Evolutionary conservation across 305 asterid species (phyloP), one percentile per base, ranked within the genome.

Genomic region (Solanum hybrid): DNA sequence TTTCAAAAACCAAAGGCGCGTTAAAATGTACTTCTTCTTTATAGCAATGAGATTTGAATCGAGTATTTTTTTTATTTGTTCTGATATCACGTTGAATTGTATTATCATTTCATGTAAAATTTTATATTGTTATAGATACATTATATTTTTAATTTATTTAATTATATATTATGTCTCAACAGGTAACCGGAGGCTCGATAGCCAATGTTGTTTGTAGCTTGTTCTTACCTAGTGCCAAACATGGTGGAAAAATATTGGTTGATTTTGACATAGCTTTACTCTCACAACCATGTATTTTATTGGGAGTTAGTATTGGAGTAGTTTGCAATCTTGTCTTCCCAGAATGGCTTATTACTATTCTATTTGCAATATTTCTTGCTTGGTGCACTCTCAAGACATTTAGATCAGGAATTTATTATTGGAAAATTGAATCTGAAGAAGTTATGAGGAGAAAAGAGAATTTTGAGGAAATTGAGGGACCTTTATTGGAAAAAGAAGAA

Each of bases 221-320:
- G 86, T 31, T 92, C 10, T 27, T 91, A 6, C 86, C 51, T 29
- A 85, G 88, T 56, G 40, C 87, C 29, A 82, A 82, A 45, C 73
- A 82, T 29, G 93, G 89, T 5, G 86, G 80, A 1, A 89, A 88
- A 9, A 73, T 89, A 17, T 64, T 93, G 88, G 92, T 95, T 42
- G 95, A 95, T 79, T 92, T 92, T 84, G 95, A 95, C 77, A 92
- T 95, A 38, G 95, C 95, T 6, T 87, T 95, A 77, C 73, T 95
- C 11, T 94, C 95, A 7, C 94, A 95, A 93, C 97, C 98, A 88
- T 90, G 82, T 88, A 93, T 95, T 92, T 89, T 95, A 87, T 14
- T 95, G 88, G 97, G 97, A 13, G 98, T 94, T 51, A 93, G 96
- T 35, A 38, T 90, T 76, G 98, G 98, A 32, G 98, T 96, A 72